Evolutionary conservation across 2,329 filamentous ascomycete species (phyloP).

Genomic region (Huntiella abstrusa): DNA sequence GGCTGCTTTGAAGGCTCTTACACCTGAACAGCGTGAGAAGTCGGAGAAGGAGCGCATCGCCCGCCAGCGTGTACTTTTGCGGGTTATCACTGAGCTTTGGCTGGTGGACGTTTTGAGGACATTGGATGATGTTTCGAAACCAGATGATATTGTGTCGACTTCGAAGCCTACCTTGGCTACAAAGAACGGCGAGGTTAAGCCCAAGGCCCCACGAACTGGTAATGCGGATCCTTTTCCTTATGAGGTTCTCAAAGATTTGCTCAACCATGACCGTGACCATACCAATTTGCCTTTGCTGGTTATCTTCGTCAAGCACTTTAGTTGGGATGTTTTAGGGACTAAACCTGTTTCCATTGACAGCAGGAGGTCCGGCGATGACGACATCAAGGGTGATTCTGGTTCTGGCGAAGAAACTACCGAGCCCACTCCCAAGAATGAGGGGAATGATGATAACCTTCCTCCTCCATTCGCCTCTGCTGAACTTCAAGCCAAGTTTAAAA

Average conservation of each 20-base stretch:
- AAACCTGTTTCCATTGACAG: slow-evolving; percentile 53
- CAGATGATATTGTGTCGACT: slow-evolving; percentile 44
- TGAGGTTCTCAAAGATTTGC: slow-evolving; percentile 90
- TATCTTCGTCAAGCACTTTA: slow-evolving; percentile 87
- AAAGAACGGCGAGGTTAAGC: slow-evolving; percentile 45
- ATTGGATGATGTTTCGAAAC: slow-evolving; percentile 45
- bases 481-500: slow-evolving; percentile 69
- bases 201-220: slow-evolving; percentile 35
- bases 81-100: slow-evolving; percentile 92
- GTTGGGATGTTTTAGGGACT: slow-evolving; percentile 83
- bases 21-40: slow-evolving; percentile 69
- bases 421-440: slow-evolving; percentile 7
- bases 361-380: slow-evolving; percentile 71
- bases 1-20: slow-evolving; percentile 55
- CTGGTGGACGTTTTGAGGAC: slow-evolving; percentile 75
- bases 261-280: slow-evolving; percentile 86
- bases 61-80: slow-evolving; percentile 67
- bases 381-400: slow-evolving; percentile 32
- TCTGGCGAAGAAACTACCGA: slow-evolving; percentile 1
- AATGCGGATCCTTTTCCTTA: slow-evolving; percentile 83
- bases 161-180: slow-evolving; percentile 23
- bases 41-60: slow-evolving; percentile 88
- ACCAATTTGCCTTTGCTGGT: slow-evolving; percentile 79
- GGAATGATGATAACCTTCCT: slow-evolving; percentile 31
- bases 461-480: slow-evolving; percentile 58